These are phyloP conservation scores for Monosporascus ibericus DNA, from an alignment of 2,329 filamentous ascomycete species.

Conservation along the genomic window DNA sequence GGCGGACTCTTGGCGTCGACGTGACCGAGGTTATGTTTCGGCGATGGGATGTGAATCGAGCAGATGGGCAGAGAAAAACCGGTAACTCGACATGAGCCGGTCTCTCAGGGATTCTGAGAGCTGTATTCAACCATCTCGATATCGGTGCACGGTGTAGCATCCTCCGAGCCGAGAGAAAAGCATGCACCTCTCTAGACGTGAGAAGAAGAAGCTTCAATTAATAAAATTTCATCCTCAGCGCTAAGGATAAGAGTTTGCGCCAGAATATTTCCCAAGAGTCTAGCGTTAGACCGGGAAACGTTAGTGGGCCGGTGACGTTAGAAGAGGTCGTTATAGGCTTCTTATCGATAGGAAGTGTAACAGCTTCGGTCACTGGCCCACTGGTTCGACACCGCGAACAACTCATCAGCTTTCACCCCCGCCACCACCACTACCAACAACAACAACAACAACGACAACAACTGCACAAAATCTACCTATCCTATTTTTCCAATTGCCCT, in stretches of 20 bases:
- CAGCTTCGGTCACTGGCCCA: background rate
- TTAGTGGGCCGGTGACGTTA: background rate
- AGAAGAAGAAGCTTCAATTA: no score
- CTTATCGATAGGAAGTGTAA: background rate
- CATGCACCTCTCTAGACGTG: background rate
- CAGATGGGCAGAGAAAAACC: constrained; percentile 41
- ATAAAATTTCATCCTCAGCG: no score
- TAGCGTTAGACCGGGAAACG: background rate
- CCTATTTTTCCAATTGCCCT: background rate
- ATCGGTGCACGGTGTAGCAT: constrained; percentile 39
- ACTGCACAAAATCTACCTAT: background rate
- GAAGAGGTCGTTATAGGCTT: background rate
- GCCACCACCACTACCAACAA: background rate
- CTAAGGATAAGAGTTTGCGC: no score
- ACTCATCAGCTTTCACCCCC: background rate
- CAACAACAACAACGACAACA: no score
- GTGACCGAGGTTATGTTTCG: constrained; percentile 15
- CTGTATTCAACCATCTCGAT: constrained; percentile 36
- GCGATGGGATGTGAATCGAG: constrained; percentile 28
- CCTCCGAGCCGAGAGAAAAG: constrained; percentile 3
- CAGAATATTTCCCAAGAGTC: background rate
- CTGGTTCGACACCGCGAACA: background rate
- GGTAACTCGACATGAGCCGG: constrained; percentile 33
- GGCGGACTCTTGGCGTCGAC: constrained; percentile 4
- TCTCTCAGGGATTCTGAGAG: constrained; percentile 35